Evolutionary conservation across 2,329 filamentous ascomycete species (phyloP).

Genomic region (Cyphellophora attinorum): DNA sequence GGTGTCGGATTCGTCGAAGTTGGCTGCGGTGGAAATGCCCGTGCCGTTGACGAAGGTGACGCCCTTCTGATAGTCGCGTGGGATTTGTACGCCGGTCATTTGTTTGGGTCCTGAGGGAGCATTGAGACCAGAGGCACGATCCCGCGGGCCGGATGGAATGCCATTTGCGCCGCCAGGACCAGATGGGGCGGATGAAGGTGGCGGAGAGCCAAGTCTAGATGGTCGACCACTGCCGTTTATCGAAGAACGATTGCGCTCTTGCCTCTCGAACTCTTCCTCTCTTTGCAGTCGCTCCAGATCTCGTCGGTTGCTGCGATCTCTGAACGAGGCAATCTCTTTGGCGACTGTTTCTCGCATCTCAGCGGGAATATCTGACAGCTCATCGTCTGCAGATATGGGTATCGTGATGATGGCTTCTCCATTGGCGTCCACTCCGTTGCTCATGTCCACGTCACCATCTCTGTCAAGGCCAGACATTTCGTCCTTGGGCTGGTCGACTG

Average conservation of each 20-base stretch:
- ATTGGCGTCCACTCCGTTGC: conserved; percentile 32
- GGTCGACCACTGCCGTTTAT: conserved; percentile 44
- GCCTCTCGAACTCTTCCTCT: conserved; percentile 87
- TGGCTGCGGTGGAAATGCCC: conserved; percentile 49
- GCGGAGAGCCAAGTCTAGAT: conserved; percentile 64
- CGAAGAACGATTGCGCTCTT: conserved; percentile 57
- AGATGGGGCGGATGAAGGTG: conserved; percentile 46
- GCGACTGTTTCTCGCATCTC: conserved; percentile 95
- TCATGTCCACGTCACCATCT: conserved; percentile 61
- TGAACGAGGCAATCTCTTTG: conserved; percentile 85
- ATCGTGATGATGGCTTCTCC: conserved; percentile 78
- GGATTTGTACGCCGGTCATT: conserved; percentile 53
- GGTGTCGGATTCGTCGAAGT: conserved; percentile 71
- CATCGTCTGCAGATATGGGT: conserved; percentile 77
- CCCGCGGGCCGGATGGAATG: conserved; percentile 65
- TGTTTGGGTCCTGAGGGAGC: conserved; percentile 65
- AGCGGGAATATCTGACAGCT: conserved; percentile 86
- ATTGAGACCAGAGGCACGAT: conserved; percentile 49
- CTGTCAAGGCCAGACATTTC: conserved; percentile 43
- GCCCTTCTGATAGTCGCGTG: conserved; percentile 65
- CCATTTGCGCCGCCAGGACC: conserved; percentile 60
- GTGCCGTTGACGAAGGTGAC: conserved; percentile 76
- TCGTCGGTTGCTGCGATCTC: conserved; percentile 78
- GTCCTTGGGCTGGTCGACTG: conserved; percentile 35
- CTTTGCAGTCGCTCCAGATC: conserved; percentile 78